Base-by-base conservation (phyloP, 2,329 filamentous ascomycete species). In the Sporothrix euskadiensis region DNA sequence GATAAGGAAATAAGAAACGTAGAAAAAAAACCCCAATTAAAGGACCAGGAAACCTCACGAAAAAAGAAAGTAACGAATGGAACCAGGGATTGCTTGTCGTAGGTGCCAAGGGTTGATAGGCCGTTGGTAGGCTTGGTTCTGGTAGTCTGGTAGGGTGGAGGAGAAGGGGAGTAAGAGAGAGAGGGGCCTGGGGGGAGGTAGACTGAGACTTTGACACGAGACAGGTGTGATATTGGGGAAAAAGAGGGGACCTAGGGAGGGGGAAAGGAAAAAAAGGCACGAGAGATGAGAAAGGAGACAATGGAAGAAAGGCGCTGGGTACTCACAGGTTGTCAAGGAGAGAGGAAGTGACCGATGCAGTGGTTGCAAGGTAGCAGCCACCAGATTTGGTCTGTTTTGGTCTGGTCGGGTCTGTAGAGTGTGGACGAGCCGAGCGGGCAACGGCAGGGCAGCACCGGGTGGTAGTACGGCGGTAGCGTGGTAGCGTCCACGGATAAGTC, bases 401-500 rank as follows among this genome's bases (percentile, higher is more conserved):
- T 26, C 69, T 59, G 39, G 69, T 63, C 39, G 35, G 56, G 39
- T 35, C 57, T 63, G 26, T 22, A 35, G 3, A 47, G 41, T 57
- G 57, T 44, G 39, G 44, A 69, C 41, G 52, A 56, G 57, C 70
- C 70, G 57, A 52, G 35, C 47, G 71, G 71, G 47, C 69, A 71
- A 68, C 68, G 69, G 72, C 44, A 71, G 68, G 57, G 32, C 54
- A 61, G 32, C 66, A 65, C 35, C 52, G 49, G 66, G 71, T 66
- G 68, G 73, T 73, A 72, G 73, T 72, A 73, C 66, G 57, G 68
- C 68, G 72, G 68, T 73, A 74, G 73, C 73, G 73, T 74, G 73
- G 73, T 74, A 74, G 70, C 73, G 70, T 72, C 69, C 32, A 63
- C 69, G 65, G 71, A 47, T 41, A 69, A 65, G 12, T 35, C 22